phyloP scores from a whole-genome alignment of 495 filamentous ascomycete genomes.

The Neurospora discreta region DNA sequence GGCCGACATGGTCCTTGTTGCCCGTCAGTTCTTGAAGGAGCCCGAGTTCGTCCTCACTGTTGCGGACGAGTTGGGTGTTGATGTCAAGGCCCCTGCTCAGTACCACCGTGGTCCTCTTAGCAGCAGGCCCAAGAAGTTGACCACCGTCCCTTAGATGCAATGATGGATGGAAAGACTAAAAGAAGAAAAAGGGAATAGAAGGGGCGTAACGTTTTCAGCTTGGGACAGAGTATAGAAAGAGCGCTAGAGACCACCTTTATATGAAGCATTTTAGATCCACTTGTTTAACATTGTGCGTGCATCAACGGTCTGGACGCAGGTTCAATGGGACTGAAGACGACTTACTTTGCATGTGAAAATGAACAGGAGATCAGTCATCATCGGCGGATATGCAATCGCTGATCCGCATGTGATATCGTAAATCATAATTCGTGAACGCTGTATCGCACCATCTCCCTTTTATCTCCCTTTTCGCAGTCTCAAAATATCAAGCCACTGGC shows the following conservation, averaged over 20 bases:
- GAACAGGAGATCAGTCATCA: no score
- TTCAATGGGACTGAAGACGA: no score
- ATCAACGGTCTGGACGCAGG: background rate
- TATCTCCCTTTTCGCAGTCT: no score
- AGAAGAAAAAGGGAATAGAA: background rate
- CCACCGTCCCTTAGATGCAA: background rate
- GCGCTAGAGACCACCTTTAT: background rate
- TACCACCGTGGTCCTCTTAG: slow-evolving; percentile 26
- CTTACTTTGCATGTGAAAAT: no score
- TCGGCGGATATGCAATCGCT: background rate
- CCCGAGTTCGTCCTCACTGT: slow-evolving; percentile 53
- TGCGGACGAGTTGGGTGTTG: slow-evolving; percentile 48
- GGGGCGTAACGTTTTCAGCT: background rate
- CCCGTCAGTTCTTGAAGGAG: slow-evolving; percentile 54
- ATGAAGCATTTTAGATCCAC: background rate
- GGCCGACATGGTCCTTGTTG: slow-evolving; percentile 55
- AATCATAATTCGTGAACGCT: background rate
- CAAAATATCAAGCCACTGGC: background rate
- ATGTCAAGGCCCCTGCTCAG: slow-evolving; percentile 45
- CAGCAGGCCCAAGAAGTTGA: slow-evolving; percentile 10
- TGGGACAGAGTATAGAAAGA: background rate
- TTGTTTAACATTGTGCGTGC: background rate
- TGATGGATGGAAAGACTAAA: background rate
- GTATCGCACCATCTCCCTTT: background rate
- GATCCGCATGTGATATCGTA: background rate